Conservation (phyloP, 768 basidiomycete genomes). For the Coprinopsis sp. region DNA sequence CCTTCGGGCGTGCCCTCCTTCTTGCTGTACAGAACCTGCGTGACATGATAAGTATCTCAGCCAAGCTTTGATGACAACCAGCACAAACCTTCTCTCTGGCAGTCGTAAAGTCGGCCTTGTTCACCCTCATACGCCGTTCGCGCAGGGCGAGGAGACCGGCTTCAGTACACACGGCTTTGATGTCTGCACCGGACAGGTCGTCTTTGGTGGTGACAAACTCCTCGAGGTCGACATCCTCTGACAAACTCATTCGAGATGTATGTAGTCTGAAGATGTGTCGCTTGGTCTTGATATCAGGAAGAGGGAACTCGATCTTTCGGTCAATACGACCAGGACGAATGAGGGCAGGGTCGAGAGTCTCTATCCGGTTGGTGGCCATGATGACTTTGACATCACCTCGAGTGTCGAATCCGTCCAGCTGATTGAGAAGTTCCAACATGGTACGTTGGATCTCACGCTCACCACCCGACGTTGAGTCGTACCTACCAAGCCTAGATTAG, state of each 20-base stretch:
- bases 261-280: conserved; percentile 96
- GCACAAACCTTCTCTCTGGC: conserved; percentile 85
- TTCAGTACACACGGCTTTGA: conserved; percentile 98
- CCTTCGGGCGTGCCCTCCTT: conserved; percentile 95
- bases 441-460: conserved; percentile 99
- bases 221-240: conserved; percentile 86
- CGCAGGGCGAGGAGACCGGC: conserved; percentile 94
- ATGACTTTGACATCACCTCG: conserved; percentile 99
- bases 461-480: conserved; percentile 97
- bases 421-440: conserved; percentile 97
- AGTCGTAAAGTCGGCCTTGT: conserved; percentile 82
- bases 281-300: conserved; percentile 98
- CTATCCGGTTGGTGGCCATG: conserved; percentile 99
- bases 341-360: conserved; percentile 94
- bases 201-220: conserved; percentile 96
- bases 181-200: conserved; percentile 94
- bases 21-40: conserved; percentile 86
- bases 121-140: conserved; percentile 93
- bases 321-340: conserved; percentile 99
- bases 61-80: conserved; percentile 1
- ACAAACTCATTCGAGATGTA: conserved; percentile 91
- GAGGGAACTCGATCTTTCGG: conserved; percentile 96
- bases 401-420: conserved; percentile 98
- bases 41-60: conserved; percentile 8
- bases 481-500: conserved; percentile 44